phyloP scores from a whole-genome alignment of 129 eudicot genomes.

The Escallonia rubra region DNA sequence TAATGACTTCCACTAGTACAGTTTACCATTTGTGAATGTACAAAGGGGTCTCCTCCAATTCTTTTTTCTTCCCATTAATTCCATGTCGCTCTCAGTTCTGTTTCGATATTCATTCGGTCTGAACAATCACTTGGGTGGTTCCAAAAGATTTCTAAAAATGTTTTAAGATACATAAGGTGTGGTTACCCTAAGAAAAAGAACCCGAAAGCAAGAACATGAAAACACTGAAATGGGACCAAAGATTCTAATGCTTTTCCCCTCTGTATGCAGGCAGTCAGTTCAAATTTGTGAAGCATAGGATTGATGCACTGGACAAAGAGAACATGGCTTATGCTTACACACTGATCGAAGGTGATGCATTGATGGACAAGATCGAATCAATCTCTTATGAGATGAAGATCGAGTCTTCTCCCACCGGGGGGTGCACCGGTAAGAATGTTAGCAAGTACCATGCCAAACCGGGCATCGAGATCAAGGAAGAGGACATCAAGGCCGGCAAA shows the following conservation, averaged over 20 bases:
- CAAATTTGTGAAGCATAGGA: constrained; percentile 27
- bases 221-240: neutral
- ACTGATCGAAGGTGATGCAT: constrained; percentile 40
- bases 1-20: neutral
- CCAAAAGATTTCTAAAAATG: too few relatives aligned
- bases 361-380: constrained; percentile 32
- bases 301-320: constrained; percentile 40
- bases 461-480: constrained; percentile 22
- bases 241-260: neutral
- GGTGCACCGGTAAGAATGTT: constrained; percentile 9
- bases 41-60: neutral
- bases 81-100: too few relatives aligned
- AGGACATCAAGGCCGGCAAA: constrained; percentile 27
- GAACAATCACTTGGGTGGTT: too few relatives aligned
- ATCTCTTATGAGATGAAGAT: constrained; percentile 19
- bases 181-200: too few relatives aligned
- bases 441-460: constrained; percentile 14
- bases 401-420: constrained; percentile 16
- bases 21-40: neutral
- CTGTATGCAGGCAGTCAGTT: constrained; percentile 16
- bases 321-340: constrained; percentile 34
- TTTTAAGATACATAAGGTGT: too few relatives aligned
- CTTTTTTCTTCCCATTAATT: too few relatives aligned
- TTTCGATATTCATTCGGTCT: too few relatives aligned
- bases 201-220: too few relatives aligned